Evolutionary conservation across 805 yeast genomes (phyloP), one percentile per base, ranked within the genome.

Genomic region (Suhomyces sp.): DNA sequence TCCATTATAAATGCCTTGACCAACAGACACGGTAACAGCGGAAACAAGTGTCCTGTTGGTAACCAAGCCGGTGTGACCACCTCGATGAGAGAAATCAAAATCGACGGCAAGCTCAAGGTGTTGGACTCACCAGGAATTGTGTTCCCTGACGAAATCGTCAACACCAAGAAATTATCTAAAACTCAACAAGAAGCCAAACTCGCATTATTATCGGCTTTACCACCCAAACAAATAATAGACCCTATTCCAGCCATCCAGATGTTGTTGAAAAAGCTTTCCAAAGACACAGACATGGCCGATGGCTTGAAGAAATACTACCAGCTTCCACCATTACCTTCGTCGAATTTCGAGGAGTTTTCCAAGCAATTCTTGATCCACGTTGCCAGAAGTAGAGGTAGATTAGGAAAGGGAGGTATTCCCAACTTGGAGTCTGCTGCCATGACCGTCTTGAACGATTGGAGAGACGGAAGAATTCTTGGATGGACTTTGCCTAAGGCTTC

Each of bases 51-150:
- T 68, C 97, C 99, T 13, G 96, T 88, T 31, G 99, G 99, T 48
- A 96, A 96, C 66, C 94, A 88, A 73, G 97, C 99, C 2, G 99
- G 99, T 68, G 94, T 94, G 46, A 93, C 99, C 29, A 92, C 97
- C 0, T 77, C 93, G 3, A 75, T 94, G 68, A 84, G 97, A 73
- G 96, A 91, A 69, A 91, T 93, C 54, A 94, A 93, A 73, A 81
- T 93, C 55, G 99, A 93, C 70, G 87, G 85, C 66, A 91, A 91
- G 70, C 80, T 93, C 61, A 90, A 88, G 70, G 80, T 93, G 58
- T 78, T 93, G 65, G 99, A 93, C 71, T 90, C 97, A 51, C 99
- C 99, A 49, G 99, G 99, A 67, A 94, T 93, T 56, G 97, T 94
- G 41, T 93, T 94, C 84, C 98, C 98, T 48, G 87, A 82, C 59